Percentiles rank a stretch among this genome's conserved stretches.
These are phyloP conservation scores for Chytriomyces hyalinus DNA, from an alignment of 192 early-diverging fungal genomes.

Conservation along the genomic window DNA sequence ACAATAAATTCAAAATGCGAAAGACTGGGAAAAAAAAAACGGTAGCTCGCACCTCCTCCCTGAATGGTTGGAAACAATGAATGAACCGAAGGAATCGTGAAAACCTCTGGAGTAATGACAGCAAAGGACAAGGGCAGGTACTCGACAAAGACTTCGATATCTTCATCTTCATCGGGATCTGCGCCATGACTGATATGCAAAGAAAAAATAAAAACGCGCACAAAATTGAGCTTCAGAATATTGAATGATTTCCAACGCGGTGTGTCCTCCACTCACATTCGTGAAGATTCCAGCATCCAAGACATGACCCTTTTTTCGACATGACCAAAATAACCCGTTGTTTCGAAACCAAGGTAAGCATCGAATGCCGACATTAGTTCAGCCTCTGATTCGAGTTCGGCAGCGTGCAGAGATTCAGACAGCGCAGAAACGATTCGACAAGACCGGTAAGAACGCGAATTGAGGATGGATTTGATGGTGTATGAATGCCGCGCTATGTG, in stretches of 20 bases:
- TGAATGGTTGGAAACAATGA: conserved; percentile 23
- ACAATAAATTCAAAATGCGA: background rate
- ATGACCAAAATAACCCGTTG: conserved; percentile 21
- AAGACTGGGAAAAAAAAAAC: background rate
- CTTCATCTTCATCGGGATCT: conserved; percentile 20
- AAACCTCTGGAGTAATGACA: conserved; percentile 19
- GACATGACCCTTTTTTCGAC: conserved; percentile 12
- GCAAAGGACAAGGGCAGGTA: conserved; percentile 18
- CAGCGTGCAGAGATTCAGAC: conserved; percentile 7
- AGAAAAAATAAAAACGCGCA: too few relatives aligned
- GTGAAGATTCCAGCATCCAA: conserved; percentile 18
- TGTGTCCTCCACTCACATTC: background rate
- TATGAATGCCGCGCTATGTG: conserved; percentile 19
- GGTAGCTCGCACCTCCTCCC: background rate
- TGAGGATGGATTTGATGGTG: background rate
- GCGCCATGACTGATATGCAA: background rate
- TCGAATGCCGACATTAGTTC: conserved; percentile 23
- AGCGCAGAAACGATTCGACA: conserved; percentile 15
- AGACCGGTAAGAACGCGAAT: background rate
- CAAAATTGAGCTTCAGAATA: background rate
- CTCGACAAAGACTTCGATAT: conserved; percentile 23
- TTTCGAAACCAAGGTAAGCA: conserved; percentile 28
- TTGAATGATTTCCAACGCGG: background rate
- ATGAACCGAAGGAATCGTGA: conserved; percentile 24
- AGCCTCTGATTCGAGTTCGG: conserved; percentile 13